A percentile compares a stretch with the other conserved stretches of the same genome.
Conservation (phyloP, 139 green algal genomes). For the Bryopsis sp. region DNA sequence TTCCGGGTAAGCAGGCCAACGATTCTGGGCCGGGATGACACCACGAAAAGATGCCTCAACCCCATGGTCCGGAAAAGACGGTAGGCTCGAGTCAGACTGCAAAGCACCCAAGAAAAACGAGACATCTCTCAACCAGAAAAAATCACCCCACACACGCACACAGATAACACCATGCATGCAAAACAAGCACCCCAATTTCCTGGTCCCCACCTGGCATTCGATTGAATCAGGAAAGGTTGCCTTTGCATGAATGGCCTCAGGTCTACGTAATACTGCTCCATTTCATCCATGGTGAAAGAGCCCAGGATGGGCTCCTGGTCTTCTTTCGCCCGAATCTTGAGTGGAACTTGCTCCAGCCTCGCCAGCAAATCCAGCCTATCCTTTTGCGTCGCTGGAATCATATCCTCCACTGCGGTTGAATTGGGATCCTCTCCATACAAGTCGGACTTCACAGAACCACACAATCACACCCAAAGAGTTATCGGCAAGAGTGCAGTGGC, state of each 20-base stretch:
- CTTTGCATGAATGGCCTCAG: constrained; percentile 52
- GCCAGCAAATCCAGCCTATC: constrained; percentile 29
- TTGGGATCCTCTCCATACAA: not conserved
- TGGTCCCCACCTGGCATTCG: constrained; percentile 1
- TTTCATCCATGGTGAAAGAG: not conserved
- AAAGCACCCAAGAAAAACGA: too few species aligned
- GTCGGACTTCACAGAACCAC: not conserved
- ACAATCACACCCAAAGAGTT: not conserved
- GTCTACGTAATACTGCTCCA: constrained; percentile 30
- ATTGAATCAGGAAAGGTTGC: constrained; percentile 42
- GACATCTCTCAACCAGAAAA: too few species aligned
- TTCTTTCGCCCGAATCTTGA: constrained; percentile 29
- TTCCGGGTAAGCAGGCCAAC: constrained; percentile 60
- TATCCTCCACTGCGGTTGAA: not conserved
- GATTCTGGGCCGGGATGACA: constrained; percentile 32
- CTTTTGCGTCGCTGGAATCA: constrained; percentile 13
- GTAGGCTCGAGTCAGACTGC: constrained; percentile 42
- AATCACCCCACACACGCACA: too few species aligned
- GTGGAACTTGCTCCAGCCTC: constrained; percentile 36
- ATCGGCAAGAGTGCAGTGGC: not conserved
- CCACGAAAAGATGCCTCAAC: constrained; percentile 55
- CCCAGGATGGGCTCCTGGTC: constrained; percentile 29
- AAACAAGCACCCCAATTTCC: not conserved
- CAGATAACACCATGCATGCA: too few species aligned
- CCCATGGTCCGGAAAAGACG: constrained; percentile 58